Percentiles rank a stretch among this genome's conserved stretches.
phyloP scores from a whole-genome alignment of 164 flowering plant genomes.

The Macadamia tetraphylla region DNA sequence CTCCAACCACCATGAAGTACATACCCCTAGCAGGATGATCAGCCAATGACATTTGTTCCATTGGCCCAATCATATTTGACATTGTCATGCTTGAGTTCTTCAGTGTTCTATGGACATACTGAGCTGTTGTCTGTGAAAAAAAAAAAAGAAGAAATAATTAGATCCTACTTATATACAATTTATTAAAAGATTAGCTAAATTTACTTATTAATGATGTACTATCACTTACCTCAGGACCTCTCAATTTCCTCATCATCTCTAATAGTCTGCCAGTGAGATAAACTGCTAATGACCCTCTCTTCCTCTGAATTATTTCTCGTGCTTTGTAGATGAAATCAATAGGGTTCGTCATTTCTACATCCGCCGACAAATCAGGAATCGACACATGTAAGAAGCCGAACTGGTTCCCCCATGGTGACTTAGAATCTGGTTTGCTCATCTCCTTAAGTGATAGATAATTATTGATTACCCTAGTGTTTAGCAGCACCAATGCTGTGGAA shows the following conservation, averaged over 20 bases:
- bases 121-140: conserved; percentile 24
- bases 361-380: conserved; percentile 4
- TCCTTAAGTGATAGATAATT: conserved; percentile 37
- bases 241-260: conserved; percentile 4
- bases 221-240: not conserved
- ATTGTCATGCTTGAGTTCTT: conserved; percentile 40
- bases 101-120: conserved; percentile 22
- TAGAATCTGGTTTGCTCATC: conserved; percentile 31
- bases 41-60: conserved; percentile 32
- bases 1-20: conserved; percentile 35
- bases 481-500: conserved; percentile 47
- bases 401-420: conserved; percentile 33
- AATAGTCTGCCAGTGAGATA: conserved; percentile 17
- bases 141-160: not conserved
- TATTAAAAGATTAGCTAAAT: no score
- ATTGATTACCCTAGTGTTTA: conserved; percentile 42
- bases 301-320: conserved; percentile 11
- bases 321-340: conserved; percentile 16
- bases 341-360: conserved; percentile 8
- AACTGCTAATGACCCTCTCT: conserved; percentile 19
- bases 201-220: not conserved
- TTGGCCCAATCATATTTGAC: conserved; percentile 43
- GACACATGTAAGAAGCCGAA: conserved; percentile 25
- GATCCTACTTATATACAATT: no score
- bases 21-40: conserved; percentile 31